Percentiles rank a stretch among this genome's conserved stretches.
phyloP scores from a whole-genome alignment of 2,329 filamentous ascomycete genomes.

The Pseudofabraea citricarpa region DNA sequence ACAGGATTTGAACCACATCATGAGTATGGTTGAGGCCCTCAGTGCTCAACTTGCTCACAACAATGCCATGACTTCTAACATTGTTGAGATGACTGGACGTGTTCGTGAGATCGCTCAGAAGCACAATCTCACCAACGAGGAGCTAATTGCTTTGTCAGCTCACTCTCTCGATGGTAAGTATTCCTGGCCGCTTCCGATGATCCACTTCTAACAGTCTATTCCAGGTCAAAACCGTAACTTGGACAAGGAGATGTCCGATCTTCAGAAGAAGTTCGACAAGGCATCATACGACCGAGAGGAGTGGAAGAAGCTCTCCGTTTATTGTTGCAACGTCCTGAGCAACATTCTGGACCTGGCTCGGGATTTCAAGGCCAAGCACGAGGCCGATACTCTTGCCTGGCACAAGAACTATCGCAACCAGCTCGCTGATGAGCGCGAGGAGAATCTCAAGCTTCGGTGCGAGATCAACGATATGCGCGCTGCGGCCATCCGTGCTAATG shows the following conservation, averaged over 20 bases:
- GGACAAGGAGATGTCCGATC: conserved; percentile 55
- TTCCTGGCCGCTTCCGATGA: no score
- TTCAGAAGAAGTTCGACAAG: conserved; percentile 58
- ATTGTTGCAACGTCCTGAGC: conserved; percentile 51
- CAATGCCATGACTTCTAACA: conserved; percentile 58
- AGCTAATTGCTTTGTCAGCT: conserved; percentile 49
- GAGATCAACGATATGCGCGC: conserved; percentile 65
- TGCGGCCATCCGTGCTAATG: conserved; percentile 54
- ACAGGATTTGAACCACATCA: conserved; percentile 64
- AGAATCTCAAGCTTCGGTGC: conserved; percentile 57
- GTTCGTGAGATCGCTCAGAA: conserved; percentile 53
- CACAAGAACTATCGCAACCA: conserved; percentile 62
- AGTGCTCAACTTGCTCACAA: conserved; percentile 30
- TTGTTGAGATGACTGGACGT: conserved; percentile 57
- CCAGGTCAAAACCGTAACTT: conserved; percentile 55
- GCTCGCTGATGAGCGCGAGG: conserved; percentile 59
- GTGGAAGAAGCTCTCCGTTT: conserved; percentile 50
- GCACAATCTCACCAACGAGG: conserved; percentile 50
- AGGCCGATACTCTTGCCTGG: conserved; percentile 58
- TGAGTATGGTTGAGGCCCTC: conserved; percentile 64
- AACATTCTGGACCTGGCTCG: conserved; percentile 60
- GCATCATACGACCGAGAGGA: conserved; percentile 55
- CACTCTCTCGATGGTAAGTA: conserved; percentile 51
- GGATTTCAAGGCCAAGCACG: conserved; percentile 59
- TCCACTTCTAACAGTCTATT: conserved; percentile 7